Conservation (phyloP, 116 monocot genomes). For the Papilionanthe hybrid region DNA sequence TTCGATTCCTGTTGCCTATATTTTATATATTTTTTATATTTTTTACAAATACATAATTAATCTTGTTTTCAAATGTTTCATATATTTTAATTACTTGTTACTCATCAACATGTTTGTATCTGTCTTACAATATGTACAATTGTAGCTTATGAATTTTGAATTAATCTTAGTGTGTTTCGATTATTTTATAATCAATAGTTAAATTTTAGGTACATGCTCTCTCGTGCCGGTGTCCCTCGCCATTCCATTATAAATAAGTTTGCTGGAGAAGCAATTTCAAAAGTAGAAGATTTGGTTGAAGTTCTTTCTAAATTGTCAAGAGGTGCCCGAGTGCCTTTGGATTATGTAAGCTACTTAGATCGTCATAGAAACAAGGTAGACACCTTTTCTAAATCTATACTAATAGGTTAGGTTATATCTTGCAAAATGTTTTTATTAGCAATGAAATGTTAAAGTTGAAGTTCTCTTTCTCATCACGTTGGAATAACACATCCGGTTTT, state of each 20-base stretch:
- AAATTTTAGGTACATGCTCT: conserved; percentile 79
- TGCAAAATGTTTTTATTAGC: too few species aligned
- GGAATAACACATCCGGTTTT: too few species aligned
- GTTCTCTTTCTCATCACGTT: too few species aligned
- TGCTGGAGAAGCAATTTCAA: conserved; percentile 68
- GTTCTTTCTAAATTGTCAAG: conserved; percentile 64
- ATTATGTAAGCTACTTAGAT: conserved; percentile 79
- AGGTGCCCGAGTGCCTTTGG: conserved; percentile 78
- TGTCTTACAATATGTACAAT: too few species aligned
- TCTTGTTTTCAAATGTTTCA: too few species aligned
- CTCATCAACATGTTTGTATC: too few species aligned
- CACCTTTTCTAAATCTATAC: background rate
- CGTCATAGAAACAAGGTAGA: conserved; percentile 80
- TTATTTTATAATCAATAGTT: background rate
- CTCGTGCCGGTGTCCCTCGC: conserved; percentile 79
- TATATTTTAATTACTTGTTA: too few species aligned
- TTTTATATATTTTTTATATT: too few species aligned
- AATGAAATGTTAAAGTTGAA: too few species aligned
- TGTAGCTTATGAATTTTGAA: too few species aligned
- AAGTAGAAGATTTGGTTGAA: conserved; percentile 56
- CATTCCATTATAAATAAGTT: conserved; percentile 94
- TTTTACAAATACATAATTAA: too few species aligned
- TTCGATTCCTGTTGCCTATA: too few species aligned
- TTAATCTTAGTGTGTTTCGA: background rate
- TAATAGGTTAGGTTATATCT: background rate